These are phyloP conservation scores for Metarhizium humberi DNA, from an alignment of 2,329 filamentous ascomycete species.

Conservation along the genomic window DNA sequence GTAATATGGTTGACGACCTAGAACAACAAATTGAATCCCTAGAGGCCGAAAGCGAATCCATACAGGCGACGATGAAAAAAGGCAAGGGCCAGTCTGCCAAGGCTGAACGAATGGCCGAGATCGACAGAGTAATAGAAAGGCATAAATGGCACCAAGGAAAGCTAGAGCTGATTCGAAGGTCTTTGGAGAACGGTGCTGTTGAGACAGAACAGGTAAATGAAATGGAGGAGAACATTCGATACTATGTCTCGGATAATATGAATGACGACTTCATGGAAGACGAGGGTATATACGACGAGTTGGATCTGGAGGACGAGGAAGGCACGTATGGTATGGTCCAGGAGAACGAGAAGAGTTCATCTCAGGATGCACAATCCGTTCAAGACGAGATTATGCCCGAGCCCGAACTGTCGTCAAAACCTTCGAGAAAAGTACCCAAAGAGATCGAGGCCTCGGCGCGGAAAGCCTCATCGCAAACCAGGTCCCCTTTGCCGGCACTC, in stretches of 20 bases:
- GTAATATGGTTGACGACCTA: constrained; percentile 80
- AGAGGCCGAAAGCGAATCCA: constrained; percentile 79
- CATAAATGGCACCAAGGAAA: constrained; percentile 97
- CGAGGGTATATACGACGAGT: constrained; percentile 89
- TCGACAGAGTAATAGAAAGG: constrained; percentile 75
- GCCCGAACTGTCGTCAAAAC: constrained; percentile 34
- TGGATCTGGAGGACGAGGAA: constrained; percentile 88
- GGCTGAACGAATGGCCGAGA: constrained; percentile 77
- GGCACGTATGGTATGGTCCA: constrained; percentile 71
- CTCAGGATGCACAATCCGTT: constrained; percentile 87
- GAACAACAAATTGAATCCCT: constrained; percentile 87
- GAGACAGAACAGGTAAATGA: constrained; percentile 81
- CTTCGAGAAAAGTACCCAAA: constrained; percentile 45
- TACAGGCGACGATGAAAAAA: constrained; percentile 89
- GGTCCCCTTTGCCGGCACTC: constrained; percentile 86
- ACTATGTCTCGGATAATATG: constrained; percentile 87
- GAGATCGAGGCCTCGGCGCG: constrained; percentile 52
- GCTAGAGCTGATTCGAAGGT: constrained; percentile 80
- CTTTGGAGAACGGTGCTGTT: constrained; percentile 85
- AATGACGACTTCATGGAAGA: constrained; percentile 89
- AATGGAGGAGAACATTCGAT: constrained; percentile 84
- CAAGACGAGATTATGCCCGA: constrained; percentile 68
- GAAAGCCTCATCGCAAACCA: constrained; percentile 80
- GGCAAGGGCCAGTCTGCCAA: constrained; percentile 80
- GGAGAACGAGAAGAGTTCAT: constrained; percentile 84